A percentile compares a stretch with the other conserved stretches of the same genome.
Evolutionary conservation across 2,329 filamentous ascomycete species (phyloP).

Genomic region (Fusarium nurragi): DNA sequence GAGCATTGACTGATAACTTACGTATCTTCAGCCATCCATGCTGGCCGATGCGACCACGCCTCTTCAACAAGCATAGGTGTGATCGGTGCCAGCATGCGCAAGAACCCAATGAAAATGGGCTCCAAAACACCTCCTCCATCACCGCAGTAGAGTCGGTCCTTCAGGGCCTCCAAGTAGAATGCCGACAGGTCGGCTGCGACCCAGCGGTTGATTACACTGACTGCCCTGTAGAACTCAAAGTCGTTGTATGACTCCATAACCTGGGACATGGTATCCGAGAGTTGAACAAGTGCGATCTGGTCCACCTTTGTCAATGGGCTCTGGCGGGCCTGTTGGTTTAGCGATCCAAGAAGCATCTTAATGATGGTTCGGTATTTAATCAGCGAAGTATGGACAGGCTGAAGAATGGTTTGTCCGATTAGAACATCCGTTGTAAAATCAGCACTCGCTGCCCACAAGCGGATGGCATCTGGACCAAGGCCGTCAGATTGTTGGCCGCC

Average conservation of each 20-base stretch:
- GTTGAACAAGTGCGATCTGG: conserved; percentile 79
- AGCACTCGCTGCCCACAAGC: conserved; percentile 89
- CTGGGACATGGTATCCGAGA: conserved; percentile 70
- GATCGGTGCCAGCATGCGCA: conserved; percentile 82
- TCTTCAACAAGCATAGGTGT: conserved; percentile 88
- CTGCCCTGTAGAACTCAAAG: conserved; percentile 84
- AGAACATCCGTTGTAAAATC: conserved; percentile 91
- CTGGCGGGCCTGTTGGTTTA: conserved; percentile 64
- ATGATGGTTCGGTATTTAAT: conserved; percentile 90
- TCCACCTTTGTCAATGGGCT: conserved; percentile 69
- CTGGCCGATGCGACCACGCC: conserved; percentile 81
- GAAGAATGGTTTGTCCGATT: conserved; percentile 80
- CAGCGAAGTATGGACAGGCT: conserved; percentile 77
- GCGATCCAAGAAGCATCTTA: conserved; percentile 87
- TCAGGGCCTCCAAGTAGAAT: conserved; percentile 92
- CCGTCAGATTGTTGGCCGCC: conserved; percentile 64
- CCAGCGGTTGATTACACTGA: conserved; percentile 80
- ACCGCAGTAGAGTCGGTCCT: conserved; percentile 91
- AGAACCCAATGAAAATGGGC: conserved; percentile 75
- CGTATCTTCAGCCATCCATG: conserved; percentile 64
- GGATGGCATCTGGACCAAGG: conserved; percentile 85
- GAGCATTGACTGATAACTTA: conserved; percentile 45
- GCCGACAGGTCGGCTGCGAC: conserved; percentile 84
- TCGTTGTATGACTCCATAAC: conserved; percentile 73
- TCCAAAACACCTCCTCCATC: conserved; percentile 71